phyloP scores from a whole-genome alignment of 2,329 filamentous ascomycete species.

The Zymoseptoria brevis region DNA sequence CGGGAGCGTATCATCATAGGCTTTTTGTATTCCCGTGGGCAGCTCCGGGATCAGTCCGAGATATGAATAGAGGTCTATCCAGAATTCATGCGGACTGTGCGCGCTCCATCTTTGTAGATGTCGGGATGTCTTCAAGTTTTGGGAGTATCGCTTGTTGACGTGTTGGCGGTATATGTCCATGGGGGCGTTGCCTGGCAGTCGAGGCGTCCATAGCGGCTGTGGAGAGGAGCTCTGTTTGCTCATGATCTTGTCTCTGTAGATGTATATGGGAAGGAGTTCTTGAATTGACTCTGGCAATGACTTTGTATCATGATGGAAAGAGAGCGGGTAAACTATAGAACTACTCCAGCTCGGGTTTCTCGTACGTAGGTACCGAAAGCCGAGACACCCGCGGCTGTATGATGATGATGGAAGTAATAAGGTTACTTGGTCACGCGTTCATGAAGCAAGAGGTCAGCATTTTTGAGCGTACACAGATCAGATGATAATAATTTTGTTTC shows the following conservation, averaged over 20 bases:
- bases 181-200: constrained; percentile 15
- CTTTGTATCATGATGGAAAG: too few relatives aligned
- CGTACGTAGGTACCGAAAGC: too few relatives aligned
- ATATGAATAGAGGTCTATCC: constrained; percentile 37
- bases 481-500: too few relatives aligned
- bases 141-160: constrained; percentile 23
- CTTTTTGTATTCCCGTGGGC: constrained; percentile 26
- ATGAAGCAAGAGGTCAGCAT: too few relatives aligned
- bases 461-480: too few relatives aligned
- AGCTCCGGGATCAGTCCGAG: constrained; percentile 31
- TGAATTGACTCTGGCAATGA: too few relatives aligned
- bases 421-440: too few relatives aligned
- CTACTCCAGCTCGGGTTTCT: too few relatives aligned
- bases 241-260: background rate
- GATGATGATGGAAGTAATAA: too few relatives aligned
- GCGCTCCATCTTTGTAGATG: constrained; percentile 37
- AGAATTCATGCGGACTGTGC: constrained; percentile 35
- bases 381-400: too few relatives aligned
- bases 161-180: constrained; percentile 27
- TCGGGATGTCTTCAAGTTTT: constrained; percentile 23
- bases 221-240: constrained; percentile 3
- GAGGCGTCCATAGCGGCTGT: constrained; percentile 22
- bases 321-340: too few relatives aligned
- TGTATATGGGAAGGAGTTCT: too few relatives aligned
- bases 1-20: constrained; percentile 32